Base-by-base conservation (phyloP, 805 yeast genomes). In the Monosporozyma unispora region DNA sequence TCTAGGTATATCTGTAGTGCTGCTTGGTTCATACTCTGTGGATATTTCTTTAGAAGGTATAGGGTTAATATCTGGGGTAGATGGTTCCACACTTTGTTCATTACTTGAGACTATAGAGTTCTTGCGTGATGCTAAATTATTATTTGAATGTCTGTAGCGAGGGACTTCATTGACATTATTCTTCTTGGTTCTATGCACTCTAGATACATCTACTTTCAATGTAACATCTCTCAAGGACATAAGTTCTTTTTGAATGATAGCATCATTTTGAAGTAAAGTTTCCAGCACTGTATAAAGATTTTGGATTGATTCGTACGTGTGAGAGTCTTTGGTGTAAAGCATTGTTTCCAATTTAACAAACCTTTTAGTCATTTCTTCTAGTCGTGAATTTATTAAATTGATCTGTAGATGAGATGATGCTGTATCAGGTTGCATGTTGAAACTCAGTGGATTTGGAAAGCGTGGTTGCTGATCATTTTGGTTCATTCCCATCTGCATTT, bases 211-310 rank as follows among this genome's bases (percentile, higher is more conserved):
- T 5, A 52, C 31, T 19, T 45, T 49, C 8, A 49, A 25, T 27
- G 47, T 50, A 7, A 47, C 31, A 10, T 35, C 41, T 18, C 22
- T 44, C 11, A 52, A 10, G 18, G 28, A 21, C 10, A 43, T 42
- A 5, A 52, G 2, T 25, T 52, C 51, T 48, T 56, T 59, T 48
- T 64, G 66, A 22, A 66, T 51, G 4, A 57, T 58, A 16, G 58
- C 50, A 48, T 66, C 67, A 45, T 65, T 65, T 25, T 59, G 58
- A 9, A 61, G 52, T 10, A 64, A 44, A 6, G 58, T 59, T 44
- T 62, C 58, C 28, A 64, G 47, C 11, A 63, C 56, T 4, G 52
- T 43, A 23, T 58, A 56, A 18, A 64, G 43, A 25, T 59, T 50
- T 35, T 58, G 54, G 25, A 64, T 48, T 4, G 62, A 57, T n/a